Evolutionary conservation across 495 filamentous ascomycete genomes (phyloP), one percentile per base, ranked within the genome.

Genomic region (Penicillium longicatenatum): DNA sequence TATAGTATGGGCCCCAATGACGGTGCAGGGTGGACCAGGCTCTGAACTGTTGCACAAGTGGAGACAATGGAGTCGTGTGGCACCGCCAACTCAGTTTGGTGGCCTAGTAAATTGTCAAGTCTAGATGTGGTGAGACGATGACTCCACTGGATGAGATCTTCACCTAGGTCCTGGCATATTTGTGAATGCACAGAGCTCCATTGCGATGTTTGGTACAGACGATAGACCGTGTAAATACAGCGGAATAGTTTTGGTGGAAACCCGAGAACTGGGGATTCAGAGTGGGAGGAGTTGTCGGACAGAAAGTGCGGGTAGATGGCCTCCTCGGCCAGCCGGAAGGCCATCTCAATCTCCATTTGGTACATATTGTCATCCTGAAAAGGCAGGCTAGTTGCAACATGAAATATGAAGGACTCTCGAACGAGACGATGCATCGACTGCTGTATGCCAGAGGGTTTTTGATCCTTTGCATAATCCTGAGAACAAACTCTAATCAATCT

Each of bases 381-480:
- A 2, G 66, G 66, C 9, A 69, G 52, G 41, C 63, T 66, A 21
- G 66, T 69, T 17, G 63, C 50, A 7, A 61, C 60, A 35, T 69
- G 66, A 26, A 69, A 69, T 29, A 69, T 69, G 47, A 66, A 69
- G 1, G 63, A 60, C 35, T 66, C 66, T 2, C 58, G 51, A 20
- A 58, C 64, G 1, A 69, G 50, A n/a, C 60, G 58, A 24, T 58
- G 24, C 52, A 64, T 63, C 1, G 42, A 30, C 2, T 21, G 12
- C 16, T 66, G 61, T 31, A 50, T 30, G 5, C 24, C 33, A 2
- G 60, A 42, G 1, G 2, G 17, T n/a, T 17, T 10, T 0, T 14
- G 16, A 17, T 16, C 14, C 7, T 11, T 21, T 8, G 2, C 11
- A 6, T 54, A 33, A 2, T 24, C 11, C 5, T 31, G 33, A 33